Evolutionary conservation across 768 basidiomycete genomes (phyloP).

Genomic region (Xerocomus brunneocitrinus): DNA sequence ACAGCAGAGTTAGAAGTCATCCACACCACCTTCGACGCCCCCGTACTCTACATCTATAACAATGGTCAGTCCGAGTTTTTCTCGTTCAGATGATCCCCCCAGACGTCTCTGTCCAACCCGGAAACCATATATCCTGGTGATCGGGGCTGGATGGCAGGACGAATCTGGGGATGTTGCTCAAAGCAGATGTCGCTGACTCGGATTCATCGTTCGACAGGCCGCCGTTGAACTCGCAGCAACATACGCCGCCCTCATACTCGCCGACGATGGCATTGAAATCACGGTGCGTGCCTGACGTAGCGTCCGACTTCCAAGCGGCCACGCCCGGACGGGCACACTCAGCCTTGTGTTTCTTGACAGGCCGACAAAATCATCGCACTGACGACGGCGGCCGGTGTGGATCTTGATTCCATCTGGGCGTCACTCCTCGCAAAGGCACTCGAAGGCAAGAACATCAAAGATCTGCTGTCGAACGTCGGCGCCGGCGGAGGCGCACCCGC

Average conservation of each 20-base stretch:
- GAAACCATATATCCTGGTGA: neutral
- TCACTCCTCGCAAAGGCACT: constrained; percentile 95
- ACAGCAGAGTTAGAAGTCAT: neutral
- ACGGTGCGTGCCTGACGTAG: constrained; percentile 61
- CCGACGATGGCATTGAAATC: constrained; percentile 95
- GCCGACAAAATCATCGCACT: constrained; percentile 89
- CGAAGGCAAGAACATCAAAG: constrained; percentile 97
- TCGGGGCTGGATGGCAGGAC: constrained; percentile 18
- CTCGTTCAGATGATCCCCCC: neutral
- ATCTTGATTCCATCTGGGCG: constrained; percentile 97
- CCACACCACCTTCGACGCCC: constrained; percentile 18
- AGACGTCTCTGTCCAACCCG: neutral
- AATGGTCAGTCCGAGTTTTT: constrained; percentile 23
- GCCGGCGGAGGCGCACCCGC: constrained; percentile 86
- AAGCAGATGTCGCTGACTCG: constrained; percentile 13
- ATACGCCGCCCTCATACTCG: constrained; percentile 97
- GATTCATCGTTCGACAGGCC: constrained; percentile 32
- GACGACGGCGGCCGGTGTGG: constrained; percentile 76
- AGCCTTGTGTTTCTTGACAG: constrained; percentile 38
- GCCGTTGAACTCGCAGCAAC: constrained; percentile 83
- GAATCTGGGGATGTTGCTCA: constrained; percentile 4
- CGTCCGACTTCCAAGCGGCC: neutral
- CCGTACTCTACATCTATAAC: constrained; percentile 7
- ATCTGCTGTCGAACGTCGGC: constrained; percentile 92
- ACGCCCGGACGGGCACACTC: neutral